Percentiles rank a stretch among this genome's conserved stretches.
Conservation (phyloP, 2,329 filamentous ascomycete species). For the Colletotrichum tanaceti region DNA sequence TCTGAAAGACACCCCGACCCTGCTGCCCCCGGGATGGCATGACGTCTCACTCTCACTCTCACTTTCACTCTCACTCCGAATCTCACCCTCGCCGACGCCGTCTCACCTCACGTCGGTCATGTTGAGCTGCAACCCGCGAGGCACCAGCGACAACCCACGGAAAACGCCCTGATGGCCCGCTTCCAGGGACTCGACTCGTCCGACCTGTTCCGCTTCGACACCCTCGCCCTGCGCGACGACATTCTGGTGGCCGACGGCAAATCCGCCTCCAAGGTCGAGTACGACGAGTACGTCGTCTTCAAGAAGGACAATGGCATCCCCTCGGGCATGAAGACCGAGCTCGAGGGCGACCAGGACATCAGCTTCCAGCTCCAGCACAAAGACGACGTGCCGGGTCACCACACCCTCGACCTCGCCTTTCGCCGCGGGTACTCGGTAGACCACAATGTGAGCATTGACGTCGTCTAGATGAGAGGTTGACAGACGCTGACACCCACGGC, state of each 20-base stretch:
- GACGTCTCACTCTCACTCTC: slow-evolving; percentile 14
- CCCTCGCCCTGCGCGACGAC: slow-evolving; percentile 48
- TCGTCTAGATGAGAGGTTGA: too few relatives aligned
- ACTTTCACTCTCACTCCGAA: neutral
- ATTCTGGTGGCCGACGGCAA: slow-evolving; percentile 49
- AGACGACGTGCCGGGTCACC: slow-evolving; percentile 48
- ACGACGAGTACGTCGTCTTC: slow-evolving; percentile 55
- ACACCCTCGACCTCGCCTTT: slow-evolving; percentile 50
- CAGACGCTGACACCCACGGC: neutral
- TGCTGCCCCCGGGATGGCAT: slow-evolving; percentile 5
- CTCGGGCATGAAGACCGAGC: slow-evolving; percentile 16
- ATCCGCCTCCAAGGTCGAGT: slow-evolving; percentile 50
- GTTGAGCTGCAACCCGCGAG: slow-evolving; percentile 26
- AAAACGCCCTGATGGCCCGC: slow-evolving; percentile 35
- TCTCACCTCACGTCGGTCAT: slow-evolving; percentile 21
- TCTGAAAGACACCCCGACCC: neutral
- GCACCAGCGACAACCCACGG: slow-evolving; percentile 14
- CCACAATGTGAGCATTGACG: slow-evolving; percentile 42
- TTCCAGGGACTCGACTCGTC: slow-evolving; percentile 42
- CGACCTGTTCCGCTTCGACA: slow-evolving; percentile 54
- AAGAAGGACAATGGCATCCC: slow-evolving; percentile 42
- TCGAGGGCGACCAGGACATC: slow-evolving; percentile 35
- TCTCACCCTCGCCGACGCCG: slow-evolving; percentile 14
- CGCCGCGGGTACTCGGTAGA: slow-evolving; percentile 48
- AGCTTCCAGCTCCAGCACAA: slow-evolving; percentile 50